A percentile compares a stretch with the other conserved stretches of the same genome.
These are phyloP conservation scores for Davidsoniella virescens DNA, from an alignment of 2,329 filamentous ascomycete species.

Conservation along the genomic window DNA sequence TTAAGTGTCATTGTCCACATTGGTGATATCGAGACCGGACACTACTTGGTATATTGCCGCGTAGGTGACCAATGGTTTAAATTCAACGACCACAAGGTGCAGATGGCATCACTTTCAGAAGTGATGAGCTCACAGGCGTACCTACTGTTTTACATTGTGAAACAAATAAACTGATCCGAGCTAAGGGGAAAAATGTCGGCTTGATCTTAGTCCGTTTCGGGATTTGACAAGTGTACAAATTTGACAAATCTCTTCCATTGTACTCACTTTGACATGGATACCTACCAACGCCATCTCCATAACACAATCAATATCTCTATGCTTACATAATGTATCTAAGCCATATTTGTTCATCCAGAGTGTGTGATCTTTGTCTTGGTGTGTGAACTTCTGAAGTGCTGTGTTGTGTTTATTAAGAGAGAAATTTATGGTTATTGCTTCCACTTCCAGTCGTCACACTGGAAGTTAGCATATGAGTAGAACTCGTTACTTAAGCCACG, in stretches of 20 bases:
- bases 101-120: conserved; percentile 65
- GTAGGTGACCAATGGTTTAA: conserved; percentile 82
- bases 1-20: conserved; percentile 85
- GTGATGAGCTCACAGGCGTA: conserved; percentile 80
- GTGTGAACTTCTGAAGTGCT: neutral
- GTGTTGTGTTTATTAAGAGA: conserved; percentile 10
- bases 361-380: neutral
- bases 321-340: neutral
- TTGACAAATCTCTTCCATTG: too few relatives aligned
- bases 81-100: conserved; percentile 90
- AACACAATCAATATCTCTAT: too few relatives aligned
- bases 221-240: neutral
- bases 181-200: neutral
- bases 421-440: conserved; percentile 15
- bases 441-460: conserved; percentile 38
- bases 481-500: conserved; percentile 68
- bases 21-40: conserved; percentile 80
- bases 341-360: neutral
- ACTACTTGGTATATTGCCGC: conserved; percentile 80
- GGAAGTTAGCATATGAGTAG: conserved; percentile 64
- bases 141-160: conserved; percentile 70
- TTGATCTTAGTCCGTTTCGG: neutral
- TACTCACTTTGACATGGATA: too few relatives aligned
- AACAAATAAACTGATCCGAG: conserved; percentile 27
- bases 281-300: too few relatives aligned